Base-by-base conservation (phyloP, 2,329 filamentous ascomycete genomes). In the Trichoderma sp. region DNA sequence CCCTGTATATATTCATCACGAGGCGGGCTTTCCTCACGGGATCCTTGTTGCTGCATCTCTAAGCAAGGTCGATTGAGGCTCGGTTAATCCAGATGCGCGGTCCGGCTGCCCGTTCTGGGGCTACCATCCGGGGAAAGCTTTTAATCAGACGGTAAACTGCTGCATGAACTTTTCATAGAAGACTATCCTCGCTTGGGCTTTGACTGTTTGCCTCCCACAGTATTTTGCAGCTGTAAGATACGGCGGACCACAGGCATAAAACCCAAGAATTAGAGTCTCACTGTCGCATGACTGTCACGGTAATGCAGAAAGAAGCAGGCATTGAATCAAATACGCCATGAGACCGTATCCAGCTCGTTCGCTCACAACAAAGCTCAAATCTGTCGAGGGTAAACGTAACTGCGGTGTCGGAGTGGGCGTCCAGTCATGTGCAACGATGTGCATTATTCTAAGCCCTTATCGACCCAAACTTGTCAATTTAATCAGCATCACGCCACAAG, bases 161-260 rank as follows among this genome's bases (percentile, higher is more conserved):
- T 26, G 18, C 3, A 49, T 13, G 11, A 51, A 26, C 14, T 39
- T 46, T 14, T 11, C 21, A 21, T n/a, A 16, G 39, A 6, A n/a
- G 37, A 26, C 34, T 26, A 10, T 28, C 26, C 24, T 26, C 63
- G 28, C 63, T 59, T 37, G 39, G 37, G 26, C 26, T 34, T 28
- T 34, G 52, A 14, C 26, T 37, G 52, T 66, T 66, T 66, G 63
- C 39, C 54, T 66, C n/a, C n/a, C 52, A 66, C 54, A 26, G 52
- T 49, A 10, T 18, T 58, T 66, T 66, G 13, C 37, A 26, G 26
- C n/a, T 16, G 26, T 21, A 14, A 34, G 28, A 13, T 49, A 43
- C 18, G 18, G 34, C 51, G 26, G 37, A n/a, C 14, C n/a, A 18
- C 34, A 18, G n/a, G 6, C 63, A n/a, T 16, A 21, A 34, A 26